phyloP scores from a whole-genome alignment of 495 filamentous ascomycete species.

The Venustampulla echinocandica region DNA sequence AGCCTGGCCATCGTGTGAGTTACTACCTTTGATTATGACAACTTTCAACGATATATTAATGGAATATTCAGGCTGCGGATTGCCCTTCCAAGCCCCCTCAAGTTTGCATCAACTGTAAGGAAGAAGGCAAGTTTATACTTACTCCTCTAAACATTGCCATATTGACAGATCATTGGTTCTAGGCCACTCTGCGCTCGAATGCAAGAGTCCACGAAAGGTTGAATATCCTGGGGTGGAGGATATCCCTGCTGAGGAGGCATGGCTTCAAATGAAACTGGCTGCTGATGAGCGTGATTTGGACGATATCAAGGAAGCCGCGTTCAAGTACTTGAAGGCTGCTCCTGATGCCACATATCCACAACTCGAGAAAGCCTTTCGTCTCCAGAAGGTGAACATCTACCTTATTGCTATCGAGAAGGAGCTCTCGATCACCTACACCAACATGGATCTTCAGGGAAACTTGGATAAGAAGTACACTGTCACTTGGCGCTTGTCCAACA shows the following conservation, averaged over 20 bases:
- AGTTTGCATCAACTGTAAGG: constrained; percentile 66
- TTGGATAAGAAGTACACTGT: constrained; percentile 66
- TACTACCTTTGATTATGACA: background rate
- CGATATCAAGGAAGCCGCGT: constrained; percentile 62
- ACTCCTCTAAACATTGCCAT: background rate
- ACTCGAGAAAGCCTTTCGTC: constrained; percentile 67
- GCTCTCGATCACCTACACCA: constrained; percentile 49
- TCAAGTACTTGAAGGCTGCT: constrained; percentile 65
- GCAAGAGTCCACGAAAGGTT: constrained; percentile 60
- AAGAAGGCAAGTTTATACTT: constrained; percentile 49
- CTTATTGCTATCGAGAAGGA: constrained; percentile 70
- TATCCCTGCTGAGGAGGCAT: constrained; percentile 55
- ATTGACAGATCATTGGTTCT: background rate
- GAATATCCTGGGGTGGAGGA: constrained; percentile 53
- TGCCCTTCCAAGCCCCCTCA: constrained; percentile 59
- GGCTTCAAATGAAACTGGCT: constrained; percentile 56
- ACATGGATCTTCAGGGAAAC: constrained; percentile 72
- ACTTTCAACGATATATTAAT: no score
- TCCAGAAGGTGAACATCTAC: constrained; percentile 51
- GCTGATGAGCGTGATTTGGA: constrained; percentile 58
- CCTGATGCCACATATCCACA: constrained; percentile 57
- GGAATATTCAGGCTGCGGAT: constrained; percentile 35
- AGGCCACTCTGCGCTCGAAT: constrained; percentile 62
- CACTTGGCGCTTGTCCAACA: constrained; percentile 54
- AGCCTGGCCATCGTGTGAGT: constrained; percentile 55